Conservation (phyloP, 352 stramenopile species). For the Globisporangium emineosum region DNA sequence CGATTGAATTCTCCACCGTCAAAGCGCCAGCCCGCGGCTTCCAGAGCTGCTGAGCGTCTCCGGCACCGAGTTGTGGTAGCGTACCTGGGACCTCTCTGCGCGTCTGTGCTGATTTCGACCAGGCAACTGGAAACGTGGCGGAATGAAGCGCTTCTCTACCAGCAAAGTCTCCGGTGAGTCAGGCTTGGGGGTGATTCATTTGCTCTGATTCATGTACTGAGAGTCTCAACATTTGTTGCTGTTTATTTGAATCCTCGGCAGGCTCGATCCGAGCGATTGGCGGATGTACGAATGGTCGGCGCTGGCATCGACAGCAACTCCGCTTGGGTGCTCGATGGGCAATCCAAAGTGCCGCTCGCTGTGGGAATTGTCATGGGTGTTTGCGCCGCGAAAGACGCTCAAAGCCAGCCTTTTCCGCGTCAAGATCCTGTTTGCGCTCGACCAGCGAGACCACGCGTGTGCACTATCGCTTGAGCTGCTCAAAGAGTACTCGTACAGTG, state of each 20-base stretch:
- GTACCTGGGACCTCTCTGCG: background rate
- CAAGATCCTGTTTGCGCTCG: conserved; percentile 19
- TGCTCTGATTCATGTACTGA: background rate
- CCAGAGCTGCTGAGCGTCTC: background rate
- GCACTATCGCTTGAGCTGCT: background rate
- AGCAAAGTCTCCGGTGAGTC: conserved; percentile 20
- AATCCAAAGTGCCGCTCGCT: conserved; percentile 16
- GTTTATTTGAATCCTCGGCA: background rate
- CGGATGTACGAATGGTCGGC: conserved; percentile 35
- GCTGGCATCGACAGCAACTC: background rate
- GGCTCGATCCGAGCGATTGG: conserved; percentile 49
- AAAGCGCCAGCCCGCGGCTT: background rate
- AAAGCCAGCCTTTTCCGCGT: conserved; percentile 26
- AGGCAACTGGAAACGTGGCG: conserved; percentile 28
- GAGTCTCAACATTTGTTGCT: background rate
- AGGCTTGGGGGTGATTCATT: background rate
- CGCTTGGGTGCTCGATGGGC: background rate
- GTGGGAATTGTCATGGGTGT: conserved; percentile 23
- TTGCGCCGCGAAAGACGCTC: conserved; percentile 26
- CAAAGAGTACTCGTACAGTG: conserved; percentile 4
- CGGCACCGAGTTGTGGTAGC: background rate
- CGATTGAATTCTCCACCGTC: background rate
- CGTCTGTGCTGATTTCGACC: conserved; percentile 25
- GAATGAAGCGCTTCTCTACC: conserved; percentile 36
- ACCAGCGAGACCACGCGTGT: background rate